Evolutionary conservation across 257 asterid genomes (phyloP).

Genomic region (Datura wrightii): DNA sequence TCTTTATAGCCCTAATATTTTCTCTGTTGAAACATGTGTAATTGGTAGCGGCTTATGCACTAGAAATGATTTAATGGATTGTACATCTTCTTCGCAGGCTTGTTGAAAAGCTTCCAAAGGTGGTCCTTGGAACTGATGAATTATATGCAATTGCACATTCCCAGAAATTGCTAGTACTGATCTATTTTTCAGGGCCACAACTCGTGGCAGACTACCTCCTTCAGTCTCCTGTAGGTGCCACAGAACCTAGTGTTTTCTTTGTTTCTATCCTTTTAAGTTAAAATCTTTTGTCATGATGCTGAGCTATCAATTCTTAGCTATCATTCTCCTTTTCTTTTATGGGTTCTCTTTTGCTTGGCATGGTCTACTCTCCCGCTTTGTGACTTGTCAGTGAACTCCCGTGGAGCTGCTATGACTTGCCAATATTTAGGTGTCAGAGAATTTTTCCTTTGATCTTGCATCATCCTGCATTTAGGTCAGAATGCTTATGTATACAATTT

Average conservation of each 20-base stretch:
- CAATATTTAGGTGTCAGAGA: not conserved
- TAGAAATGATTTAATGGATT: slow-evolving; percentile 11
- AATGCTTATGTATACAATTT: not conserved
- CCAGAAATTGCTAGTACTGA: slow-evolving; percentile 75
- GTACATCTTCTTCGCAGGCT: slow-evolving; percentile 58
- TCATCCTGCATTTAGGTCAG: slow-evolving; percentile 3
- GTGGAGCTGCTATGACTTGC: not conserved
- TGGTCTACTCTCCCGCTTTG: slow-evolving; percentile 5
- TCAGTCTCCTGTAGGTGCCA: slow-evolving; percentile 74
- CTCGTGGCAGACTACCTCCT: slow-evolving; percentile 73
- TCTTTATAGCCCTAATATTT: slow-evolving; percentile 27
- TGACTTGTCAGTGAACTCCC: not conserved
- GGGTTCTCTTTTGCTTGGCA: slow-evolving; percentile 16
- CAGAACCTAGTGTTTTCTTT: slow-evolving; percentile 34
- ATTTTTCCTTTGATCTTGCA: not conserved
- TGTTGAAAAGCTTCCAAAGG: slow-evolving; percentile 88
- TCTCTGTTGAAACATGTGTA: slow-evolving; percentile 14
- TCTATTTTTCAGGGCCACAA: slow-evolving; percentile 80
- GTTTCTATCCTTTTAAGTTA: slow-evolving; percentile 19
- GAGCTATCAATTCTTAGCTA: slow-evolving; percentile 12
- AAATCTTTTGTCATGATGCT: slow-evolving; percentile 22
- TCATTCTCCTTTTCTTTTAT: not conserved
- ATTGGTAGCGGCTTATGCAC: slow-evolving; percentile 17
- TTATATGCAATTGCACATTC: slow-evolving; percentile 73
- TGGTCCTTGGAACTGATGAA: slow-evolving; percentile 79